Evolutionary conservation across 805 yeast species (phyloP).

Genomic region (Suhomyces prunicola): DNA sequence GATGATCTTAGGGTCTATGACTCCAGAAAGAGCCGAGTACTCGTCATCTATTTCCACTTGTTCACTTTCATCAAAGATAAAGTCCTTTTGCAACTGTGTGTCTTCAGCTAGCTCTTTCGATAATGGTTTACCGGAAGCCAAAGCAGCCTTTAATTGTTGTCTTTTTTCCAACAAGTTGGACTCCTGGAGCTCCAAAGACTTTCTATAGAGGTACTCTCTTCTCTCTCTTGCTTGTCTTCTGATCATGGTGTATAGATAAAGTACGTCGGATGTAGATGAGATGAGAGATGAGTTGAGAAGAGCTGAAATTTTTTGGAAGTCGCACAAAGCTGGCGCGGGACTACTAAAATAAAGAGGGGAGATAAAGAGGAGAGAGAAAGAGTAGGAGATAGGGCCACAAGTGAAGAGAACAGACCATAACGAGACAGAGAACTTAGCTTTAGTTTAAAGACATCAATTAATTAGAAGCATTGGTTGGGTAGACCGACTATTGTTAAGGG

Average conservation of each 20-base stretch:
- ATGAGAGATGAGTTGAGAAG: not conserved
- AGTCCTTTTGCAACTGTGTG: slow-evolving; percentile 72
- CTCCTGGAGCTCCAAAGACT: slow-evolving; percentile 87
- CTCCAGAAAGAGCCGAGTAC: slow-evolving; percentile 81
- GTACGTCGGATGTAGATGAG: slow-evolving; percentile 4
- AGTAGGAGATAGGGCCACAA: too few relatives aligned
- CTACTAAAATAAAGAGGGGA: not conserved
- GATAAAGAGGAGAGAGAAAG: not conserved
- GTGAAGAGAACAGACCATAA: too few relatives aligned
- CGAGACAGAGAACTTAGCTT: too few relatives aligned
- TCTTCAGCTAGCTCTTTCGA: slow-evolving; percentile 92
- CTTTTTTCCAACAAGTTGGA: slow-evolving; percentile 82
- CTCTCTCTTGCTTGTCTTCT: slow-evolving; percentile 96
- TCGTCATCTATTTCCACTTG: slow-evolving; percentile 82
- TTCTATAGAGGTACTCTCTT: slow-evolving; percentile 86
- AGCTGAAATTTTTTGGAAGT: not conserved
- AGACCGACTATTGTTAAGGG: too few relatives aligned
- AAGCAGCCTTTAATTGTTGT: slow-evolving; percentile 78
- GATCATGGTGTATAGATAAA: slow-evolving; percentile 41
- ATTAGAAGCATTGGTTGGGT: too few relatives aligned
- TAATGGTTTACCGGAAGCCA: slow-evolving; percentile 87
- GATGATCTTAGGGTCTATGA: slow-evolving; percentile 84
- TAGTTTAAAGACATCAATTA: too few relatives aligned
- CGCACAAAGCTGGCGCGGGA: not conserved
- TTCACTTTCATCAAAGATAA: slow-evolving; percentile 78